A percentile compares a stretch with the other conserved stretches of the same genome.
These are phyloP conservation scores for Chlorella ohadii DNA, from an alignment of 139 green algal species.

Conservation along the genomic window DNA sequence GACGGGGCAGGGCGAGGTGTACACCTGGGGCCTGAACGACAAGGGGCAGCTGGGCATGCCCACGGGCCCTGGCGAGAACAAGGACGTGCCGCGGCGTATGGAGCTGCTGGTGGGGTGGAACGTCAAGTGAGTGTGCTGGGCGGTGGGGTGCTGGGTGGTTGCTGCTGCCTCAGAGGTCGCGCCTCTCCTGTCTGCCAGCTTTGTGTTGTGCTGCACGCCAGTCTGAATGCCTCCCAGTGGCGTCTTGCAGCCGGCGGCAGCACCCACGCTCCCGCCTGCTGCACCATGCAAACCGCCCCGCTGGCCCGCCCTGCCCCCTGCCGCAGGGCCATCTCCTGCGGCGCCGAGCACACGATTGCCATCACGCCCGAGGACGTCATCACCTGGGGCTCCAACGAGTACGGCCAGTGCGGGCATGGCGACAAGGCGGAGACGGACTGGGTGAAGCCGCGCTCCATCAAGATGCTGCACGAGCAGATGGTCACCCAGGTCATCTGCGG, in stretches of 20 bases:
- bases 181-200: not conserved
- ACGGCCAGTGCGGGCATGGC: slow-evolving; percentile 85
- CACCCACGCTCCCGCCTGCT: not conserved
- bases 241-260: not conserved
- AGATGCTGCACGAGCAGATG: slow-evolving; percentile 67
- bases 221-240: not conserved
- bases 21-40: slow-evolving; percentile 83
- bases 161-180: not conserved
- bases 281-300: not conserved
- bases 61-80: slow-evolving; percentile 44
- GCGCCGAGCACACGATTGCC: slow-evolving; percentile 82
- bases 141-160: not conserved
- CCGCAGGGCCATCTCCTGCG: slow-evolving; percentile 44
- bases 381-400: slow-evolving; percentile 82
- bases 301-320: not conserved
- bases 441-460: slow-evolving; percentile 66
- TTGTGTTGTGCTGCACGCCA: not conserved
- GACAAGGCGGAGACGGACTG: slow-evolving; percentile 59
- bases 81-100: slow-evolving; percentile 65
- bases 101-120: slow-evolving; percentile 67
- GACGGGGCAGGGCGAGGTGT: slow-evolving; percentile 70
- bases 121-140: slow-evolving; percentile 62
- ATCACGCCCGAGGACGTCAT: slow-evolving; percentile 81
- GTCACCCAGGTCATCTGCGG: slow-evolving; percentile 81
- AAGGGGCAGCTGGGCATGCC: slow-evolving; percentile 63